Conservation (phyloP, 2,329 filamentous ascomycete species). For the Domatiomyces catenatus region DNA sequence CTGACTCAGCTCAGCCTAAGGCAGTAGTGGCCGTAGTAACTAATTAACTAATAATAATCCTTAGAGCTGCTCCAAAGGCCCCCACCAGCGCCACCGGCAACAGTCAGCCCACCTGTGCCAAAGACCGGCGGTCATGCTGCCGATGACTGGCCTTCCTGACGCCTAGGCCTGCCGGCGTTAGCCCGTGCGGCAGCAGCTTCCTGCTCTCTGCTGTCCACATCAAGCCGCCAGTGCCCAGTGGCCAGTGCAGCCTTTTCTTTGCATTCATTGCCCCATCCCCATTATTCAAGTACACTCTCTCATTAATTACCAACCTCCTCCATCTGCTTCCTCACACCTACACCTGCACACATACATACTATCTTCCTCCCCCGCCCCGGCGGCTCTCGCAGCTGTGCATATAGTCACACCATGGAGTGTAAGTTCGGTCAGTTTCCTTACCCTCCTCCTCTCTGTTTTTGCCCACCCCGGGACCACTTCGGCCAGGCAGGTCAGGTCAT, state of each 20-base stretch:
- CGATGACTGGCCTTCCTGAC: not conserved
- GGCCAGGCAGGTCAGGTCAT: not conserved
- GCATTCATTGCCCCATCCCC: not conserved
- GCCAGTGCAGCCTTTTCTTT: not conserved
- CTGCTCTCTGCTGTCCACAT: not conserved
- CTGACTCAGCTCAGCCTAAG: too few species aligned
- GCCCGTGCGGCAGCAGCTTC: not conserved
- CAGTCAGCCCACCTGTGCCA: too few species aligned
- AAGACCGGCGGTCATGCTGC: too few species aligned
- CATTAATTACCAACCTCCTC: not conserved
- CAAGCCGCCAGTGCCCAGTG: not conserved
- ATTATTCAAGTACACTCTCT: too few species aligned
- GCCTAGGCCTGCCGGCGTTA: not conserved
- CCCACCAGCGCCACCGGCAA: too few species aligned
- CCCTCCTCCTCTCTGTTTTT: not conserved
- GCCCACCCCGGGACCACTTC: not conserved
- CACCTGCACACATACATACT: not conserved
- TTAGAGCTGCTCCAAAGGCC: too few species aligned
- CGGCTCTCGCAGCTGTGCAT: not conserved
- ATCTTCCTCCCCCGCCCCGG: not conserved
- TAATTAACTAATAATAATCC: too few species aligned
- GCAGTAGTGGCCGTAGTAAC: too few species aligned
- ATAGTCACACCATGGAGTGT: slow-evolving; percentile 1
- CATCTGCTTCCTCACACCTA: not conserved
- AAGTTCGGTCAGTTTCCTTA: not conserved